A percentile compares a stretch with the other conserved stretches of the same genome.
Conservation (phyloP, 1,139 yeast genomes). For the Diutina mesorugosa region DNA sequence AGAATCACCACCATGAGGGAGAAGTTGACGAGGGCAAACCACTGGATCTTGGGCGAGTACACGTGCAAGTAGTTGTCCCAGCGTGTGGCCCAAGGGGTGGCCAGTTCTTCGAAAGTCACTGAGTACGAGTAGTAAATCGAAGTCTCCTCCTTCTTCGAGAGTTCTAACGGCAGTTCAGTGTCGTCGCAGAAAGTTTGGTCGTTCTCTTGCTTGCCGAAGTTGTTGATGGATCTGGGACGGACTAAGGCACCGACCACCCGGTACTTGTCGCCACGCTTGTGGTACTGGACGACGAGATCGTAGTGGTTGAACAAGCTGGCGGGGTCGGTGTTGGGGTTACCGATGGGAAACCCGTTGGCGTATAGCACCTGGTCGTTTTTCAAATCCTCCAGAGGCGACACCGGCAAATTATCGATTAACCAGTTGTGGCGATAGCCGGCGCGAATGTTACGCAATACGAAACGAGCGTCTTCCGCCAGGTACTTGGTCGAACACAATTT, state of each 20-base stretch:
- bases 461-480: slow-evolving; percentile 52
- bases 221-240: slow-evolving; percentile 24
- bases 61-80: slow-evolving; percentile 96
- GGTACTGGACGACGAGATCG: slow-evolving; percentile 71
- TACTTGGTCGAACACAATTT: slow-evolving; percentile 49
- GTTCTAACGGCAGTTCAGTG: slow-evolving; percentile 18
- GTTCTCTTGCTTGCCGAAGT: slow-evolving; percentile 26
- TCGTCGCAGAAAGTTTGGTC: slow-evolving; percentile 21
- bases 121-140: slow-evolving; percentile 29
- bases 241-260: slow-evolving; percentile 90
- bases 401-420: slow-evolving; percentile 93
- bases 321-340: slow-evolving; percentile 40
- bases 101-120: slow-evolving; percentile 49
- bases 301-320: slow-evolving; percentile 64
- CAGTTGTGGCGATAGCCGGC: slow-evolving; percentile 85
- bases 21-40: slow-evolving; percentile 86
- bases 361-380: slow-evolving; percentile 52
- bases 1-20: slow-evolving; percentile 68
- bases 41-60: slow-evolving; percentile 85
- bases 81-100: slow-evolving; percentile 91
- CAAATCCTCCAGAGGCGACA: slow-evolving; percentile 48
- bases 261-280: slow-evolving; percentile 53
- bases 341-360: slow-evolving; percentile 75
- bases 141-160: slow-evolving; percentile 18
- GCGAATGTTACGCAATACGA: slow-evolving; percentile 64